phyloP scores from a whole-genome alignment of 2,329 filamentous ascomycete species.

The Exophiala lecanii-corni region DNA sequence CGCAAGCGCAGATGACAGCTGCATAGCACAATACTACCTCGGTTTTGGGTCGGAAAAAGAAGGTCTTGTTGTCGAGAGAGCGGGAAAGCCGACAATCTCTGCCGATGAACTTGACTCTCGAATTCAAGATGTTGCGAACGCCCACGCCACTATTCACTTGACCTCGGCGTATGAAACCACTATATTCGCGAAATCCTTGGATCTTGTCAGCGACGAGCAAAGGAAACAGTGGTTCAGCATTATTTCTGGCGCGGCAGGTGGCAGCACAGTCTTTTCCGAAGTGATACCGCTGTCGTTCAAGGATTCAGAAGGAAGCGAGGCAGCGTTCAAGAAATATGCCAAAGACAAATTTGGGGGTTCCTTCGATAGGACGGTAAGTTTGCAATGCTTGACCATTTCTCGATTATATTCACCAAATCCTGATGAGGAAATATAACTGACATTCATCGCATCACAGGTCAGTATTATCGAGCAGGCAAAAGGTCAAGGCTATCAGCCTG shows the following conservation, averaged over 20 bases:
- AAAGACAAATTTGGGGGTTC: slow-evolving; percentile 15
- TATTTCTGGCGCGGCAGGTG: slow-evolving; percentile 26
- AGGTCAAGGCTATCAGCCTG: slow-evolving; percentile 16
- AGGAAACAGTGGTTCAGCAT: slow-evolving; percentile 25
- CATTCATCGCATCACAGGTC: background rate
- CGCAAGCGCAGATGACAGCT: slow-evolving; percentile 24
- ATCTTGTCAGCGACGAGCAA: slow-evolving; percentile 21
- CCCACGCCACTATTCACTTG: slow-evolving; percentile 22
- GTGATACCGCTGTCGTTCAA: slow-evolving; percentile 23
- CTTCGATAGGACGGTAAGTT: slow-evolving; percentile 12
- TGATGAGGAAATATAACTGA: no score
- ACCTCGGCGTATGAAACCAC: slow-evolving; percentile 23
- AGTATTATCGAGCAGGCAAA: slow-evolving; percentile 15
- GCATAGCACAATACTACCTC: slow-evolving; percentile 25
- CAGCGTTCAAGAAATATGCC: slow-evolving; percentile 25
- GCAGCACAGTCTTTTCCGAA: slow-evolving; percentile 24
- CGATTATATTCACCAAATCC: no score
- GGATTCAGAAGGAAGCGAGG: slow-evolving; percentile 18
- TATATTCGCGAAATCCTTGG: slow-evolving; percentile 24
- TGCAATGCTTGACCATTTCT: no score
- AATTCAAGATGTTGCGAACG: slow-evolving; percentile 17
- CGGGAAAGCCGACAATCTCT: slow-evolving; percentile 11
- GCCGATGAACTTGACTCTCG: slow-evolving; percentile 8
- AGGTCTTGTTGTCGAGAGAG: slow-evolving; percentile 19
- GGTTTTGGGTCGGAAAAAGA: slow-evolving; percentile 19